Percentiles rank a stretch among this genome's conserved stretches.
Conservation (phyloP, 345 rosid genomes). For the Capsella bursapastoris region DNA sequence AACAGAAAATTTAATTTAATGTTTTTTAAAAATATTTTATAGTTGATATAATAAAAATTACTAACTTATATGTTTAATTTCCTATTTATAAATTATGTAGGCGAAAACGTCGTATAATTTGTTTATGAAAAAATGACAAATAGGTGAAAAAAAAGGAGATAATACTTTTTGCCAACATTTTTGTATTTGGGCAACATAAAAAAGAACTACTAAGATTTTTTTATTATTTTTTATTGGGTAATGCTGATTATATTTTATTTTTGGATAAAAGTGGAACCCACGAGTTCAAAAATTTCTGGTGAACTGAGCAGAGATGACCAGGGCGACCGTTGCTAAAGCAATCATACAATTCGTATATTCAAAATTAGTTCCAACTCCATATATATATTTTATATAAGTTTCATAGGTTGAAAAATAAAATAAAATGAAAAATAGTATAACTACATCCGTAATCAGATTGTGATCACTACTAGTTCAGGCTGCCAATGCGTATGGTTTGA, state of each 20-base stretch:
- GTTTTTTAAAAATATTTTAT: no score
- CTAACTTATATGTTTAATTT: no score
- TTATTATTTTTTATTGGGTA: not conserved
- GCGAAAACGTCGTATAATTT: no score
- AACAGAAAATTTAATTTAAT: no score
- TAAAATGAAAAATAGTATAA: not conserved
- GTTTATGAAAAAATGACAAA: not conserved
- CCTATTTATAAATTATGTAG: no score
- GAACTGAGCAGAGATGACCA: slow-evolving; percentile 36
- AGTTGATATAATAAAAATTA: no score
- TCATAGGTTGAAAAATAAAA: not conserved
- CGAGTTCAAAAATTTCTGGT: slow-evolving; percentile 34
- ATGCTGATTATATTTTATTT: not conserved
- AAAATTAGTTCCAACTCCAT: not conserved
- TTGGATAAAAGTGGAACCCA: slow-evolving; percentile 17
- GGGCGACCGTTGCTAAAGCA: slow-evolving; percentile 41
- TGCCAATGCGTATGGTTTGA: no score
- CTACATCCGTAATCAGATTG: not conserved
- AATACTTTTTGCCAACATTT: no score
- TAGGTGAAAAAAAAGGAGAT: not conserved
- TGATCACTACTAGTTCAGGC: no score
- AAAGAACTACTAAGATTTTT: not conserved
- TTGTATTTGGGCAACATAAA: no score
- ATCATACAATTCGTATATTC: slow-evolving; percentile 26
- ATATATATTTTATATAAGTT: not conserved